A percentile compares a stretch with the other conserved stretches of the same genome.
phyloP scores from a whole-genome alignment of 306 rosid species.

The Arachis hypogaea region DNA sequence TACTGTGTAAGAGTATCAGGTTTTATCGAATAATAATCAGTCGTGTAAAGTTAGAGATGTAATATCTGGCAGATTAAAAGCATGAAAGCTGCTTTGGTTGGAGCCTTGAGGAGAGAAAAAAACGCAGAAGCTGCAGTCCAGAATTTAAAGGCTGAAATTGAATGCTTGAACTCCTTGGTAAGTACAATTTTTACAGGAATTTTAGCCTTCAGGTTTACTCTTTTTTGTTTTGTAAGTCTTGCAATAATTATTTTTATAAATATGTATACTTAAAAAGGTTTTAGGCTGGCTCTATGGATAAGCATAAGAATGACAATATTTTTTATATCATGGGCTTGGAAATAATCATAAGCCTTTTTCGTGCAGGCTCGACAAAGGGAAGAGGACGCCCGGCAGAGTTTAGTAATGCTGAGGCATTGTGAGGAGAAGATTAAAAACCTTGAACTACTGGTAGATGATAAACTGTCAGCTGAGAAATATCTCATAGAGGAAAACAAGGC shows the following conservation, averaged over 20 bases:
- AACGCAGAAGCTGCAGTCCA: conserved; percentile 61
- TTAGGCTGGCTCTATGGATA: conserved; percentile 22
- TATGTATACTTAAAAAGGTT: neutral
- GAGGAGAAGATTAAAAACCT: conserved; percentile 80
- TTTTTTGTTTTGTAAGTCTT: conserved; percentile 3
- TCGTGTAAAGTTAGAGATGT: conserved; percentile 38
- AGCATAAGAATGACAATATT: neutral
- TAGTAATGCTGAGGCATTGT: conserved; percentile 56
- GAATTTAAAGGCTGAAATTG: conserved; percentile 68
- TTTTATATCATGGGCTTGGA: conserved; percentile 39
- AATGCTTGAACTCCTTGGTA: conserved; percentile 63
- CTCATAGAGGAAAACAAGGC: conserved; percentile 76
- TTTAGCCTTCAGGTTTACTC: conserved; percentile 14
- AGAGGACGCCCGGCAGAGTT: conserved; percentile 60
- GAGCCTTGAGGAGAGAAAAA: conserved; percentile 85
- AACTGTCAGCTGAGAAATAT: conserved; percentile 69
- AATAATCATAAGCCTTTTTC: conserved; percentile 38
- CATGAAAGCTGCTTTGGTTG: conserved; percentile 64
- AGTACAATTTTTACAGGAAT: conserved; percentile 33
- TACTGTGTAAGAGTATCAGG: conserved; percentile 15
- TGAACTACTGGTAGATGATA: conserved; percentile 67
- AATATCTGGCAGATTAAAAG: conserved; percentile 60
- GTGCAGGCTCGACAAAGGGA: conserved; percentile 71
- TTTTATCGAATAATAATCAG: neutral
- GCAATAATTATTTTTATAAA: neutral